Conservation (phyloP, 345 rosid genomes). For the Moringa oleifera region DNA sequence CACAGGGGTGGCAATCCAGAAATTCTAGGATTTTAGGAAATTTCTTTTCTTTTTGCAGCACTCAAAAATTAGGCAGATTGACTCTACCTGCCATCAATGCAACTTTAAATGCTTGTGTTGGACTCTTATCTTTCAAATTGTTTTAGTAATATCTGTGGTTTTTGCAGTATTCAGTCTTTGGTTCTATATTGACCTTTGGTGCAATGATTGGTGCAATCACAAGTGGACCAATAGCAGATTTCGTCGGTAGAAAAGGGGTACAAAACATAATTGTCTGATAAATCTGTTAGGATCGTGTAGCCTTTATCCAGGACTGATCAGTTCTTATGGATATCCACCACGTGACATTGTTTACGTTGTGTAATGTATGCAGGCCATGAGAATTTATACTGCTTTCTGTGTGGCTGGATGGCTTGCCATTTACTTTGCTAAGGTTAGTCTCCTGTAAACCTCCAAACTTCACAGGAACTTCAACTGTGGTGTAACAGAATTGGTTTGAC, state of each 20-base stretch:
- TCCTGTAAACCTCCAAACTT: background rate
- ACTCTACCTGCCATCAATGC: no score
- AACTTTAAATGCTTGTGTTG: no score
- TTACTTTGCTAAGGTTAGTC: constrained; percentile 71
- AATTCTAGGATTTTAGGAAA: no score
- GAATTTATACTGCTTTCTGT: constrained; percentile 56
- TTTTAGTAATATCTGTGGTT: no score
- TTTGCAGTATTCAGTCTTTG: constrained; percentile 74
- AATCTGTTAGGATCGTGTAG: background rate
- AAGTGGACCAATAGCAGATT: constrained; percentile 77
- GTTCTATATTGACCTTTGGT: constrained; percentile 81
- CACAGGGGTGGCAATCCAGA: no score
- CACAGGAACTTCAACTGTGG: constrained; percentile 1
- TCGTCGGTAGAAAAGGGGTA: constrained; percentile 85
- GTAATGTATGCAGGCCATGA: constrained; percentile 59
- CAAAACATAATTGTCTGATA: constrained; percentile 12
- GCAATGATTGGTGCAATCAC: constrained; percentile 98
- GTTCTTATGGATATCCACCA: background rate
- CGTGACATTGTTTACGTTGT: constrained; percentile 4
- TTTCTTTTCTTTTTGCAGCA: no score
- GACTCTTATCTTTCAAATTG: no score
- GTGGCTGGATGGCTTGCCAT: constrained; percentile 82
- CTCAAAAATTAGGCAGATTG: no score
- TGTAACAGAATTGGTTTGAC: constrained; percentile 1
- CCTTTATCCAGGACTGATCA: background rate